Conservation (phyloP, 129 eudicot species). For the Escallonia herrerae region DNA sequence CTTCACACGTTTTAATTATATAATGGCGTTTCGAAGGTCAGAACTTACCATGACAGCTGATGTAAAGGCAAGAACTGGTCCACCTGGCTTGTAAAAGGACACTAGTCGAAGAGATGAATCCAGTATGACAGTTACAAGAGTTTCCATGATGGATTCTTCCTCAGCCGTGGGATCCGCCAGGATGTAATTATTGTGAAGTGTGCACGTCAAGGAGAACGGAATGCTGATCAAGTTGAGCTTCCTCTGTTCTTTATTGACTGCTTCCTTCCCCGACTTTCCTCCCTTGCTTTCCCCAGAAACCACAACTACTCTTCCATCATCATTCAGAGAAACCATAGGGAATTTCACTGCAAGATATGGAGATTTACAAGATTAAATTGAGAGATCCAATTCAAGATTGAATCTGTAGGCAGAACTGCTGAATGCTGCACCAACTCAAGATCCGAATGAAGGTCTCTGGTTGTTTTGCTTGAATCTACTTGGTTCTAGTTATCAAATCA, state of each 20-base stretch:
- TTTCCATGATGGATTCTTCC: conserved; percentile 87
- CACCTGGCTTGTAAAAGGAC: conserved; percentile 87
- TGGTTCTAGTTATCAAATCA: not conserved
- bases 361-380: not conserved
- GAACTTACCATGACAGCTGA: conserved; percentile 63
- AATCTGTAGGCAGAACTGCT: not conserved
- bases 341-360: conserved; percentile 59
- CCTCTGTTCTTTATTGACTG: conserved; percentile 71
- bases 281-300: conserved; percentile 49
- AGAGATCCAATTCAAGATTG: not conserved
- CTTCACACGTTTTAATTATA: too few relatives aligned
- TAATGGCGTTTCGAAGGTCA: too few relatives aligned
- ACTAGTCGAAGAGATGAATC: conserved; percentile 73
- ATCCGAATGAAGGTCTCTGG: not conserved
- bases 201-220: conserved; percentile 65
- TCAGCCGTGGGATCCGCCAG: conserved; percentile 90
- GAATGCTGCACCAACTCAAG: too few relatives aligned
- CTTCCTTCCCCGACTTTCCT: conserved; percentile 46
- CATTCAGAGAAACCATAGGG: conserved; percentile 85
- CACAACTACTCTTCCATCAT: conserved; percentile 79
- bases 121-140: conserved; percentile 63
- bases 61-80: conserved; percentile 60
- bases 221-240: conserved; percentile 53
- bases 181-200: conserved; percentile 80
- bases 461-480: not conserved